Percentiles rank a stretch among this genome's conserved stretches.
Evolutionary conservation across 2,329 filamentous ascomycete species (phyloP).

Genomic region (Alternaria triticina): DNA sequence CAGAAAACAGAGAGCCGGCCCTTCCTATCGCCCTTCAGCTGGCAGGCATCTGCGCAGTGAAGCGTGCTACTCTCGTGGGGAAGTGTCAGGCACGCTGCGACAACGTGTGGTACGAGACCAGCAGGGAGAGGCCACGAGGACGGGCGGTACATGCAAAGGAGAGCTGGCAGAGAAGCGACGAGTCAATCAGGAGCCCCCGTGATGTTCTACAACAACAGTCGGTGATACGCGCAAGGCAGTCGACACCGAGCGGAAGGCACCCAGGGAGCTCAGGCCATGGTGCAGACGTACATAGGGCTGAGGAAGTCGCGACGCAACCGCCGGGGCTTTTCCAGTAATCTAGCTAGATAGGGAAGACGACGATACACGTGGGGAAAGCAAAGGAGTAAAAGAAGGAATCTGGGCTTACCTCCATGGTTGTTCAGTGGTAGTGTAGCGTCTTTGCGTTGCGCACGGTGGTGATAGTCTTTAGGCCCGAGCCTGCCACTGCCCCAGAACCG

Average conservation of each 20-base stretch:
- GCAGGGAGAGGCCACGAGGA: conserved; percentile 23
- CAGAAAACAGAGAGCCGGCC: conserved; percentile 13
- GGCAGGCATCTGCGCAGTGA: conserved; percentile 37
- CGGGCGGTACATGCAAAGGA: conserved; percentile 13
- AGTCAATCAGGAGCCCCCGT: conserved; percentile 32
- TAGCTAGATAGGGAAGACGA: conserved; percentile 11
- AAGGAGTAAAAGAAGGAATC: conserved; percentile 24
- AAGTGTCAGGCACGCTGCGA: conserved; percentile 30
- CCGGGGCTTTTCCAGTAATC: conserved; percentile 5
- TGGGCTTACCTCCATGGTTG: conserved; percentile 44
- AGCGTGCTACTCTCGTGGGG: conserved; percentile 29
- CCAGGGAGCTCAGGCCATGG: conserved; percentile 38
- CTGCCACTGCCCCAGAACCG: conserved; percentile 12
- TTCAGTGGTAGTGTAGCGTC: conserved; percentile 30
- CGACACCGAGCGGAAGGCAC: conserved; percentile 21
- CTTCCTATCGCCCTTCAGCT: conserved; percentile 27
- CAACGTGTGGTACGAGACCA: conserved; percentile 33
- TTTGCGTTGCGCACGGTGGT: conserved; percentile 38
- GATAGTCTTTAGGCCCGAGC: conserved; percentile 28
- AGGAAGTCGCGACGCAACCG: conserved; percentile 19
- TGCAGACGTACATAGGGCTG: conserved; percentile 33
- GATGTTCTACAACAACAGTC: conserved; percentile 46
- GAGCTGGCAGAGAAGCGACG: conserved; percentile 19
- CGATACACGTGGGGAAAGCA: conserved; percentile 15
- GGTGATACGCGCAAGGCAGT: conserved; percentile 37